Percentiles rank a stretch among this genome's conserved stretches.
Evolutionary conservation across 2,329 filamentous ascomycete genomes (phyloP).

Genomic region (Macrophomina pseudophaseolina): DNA sequence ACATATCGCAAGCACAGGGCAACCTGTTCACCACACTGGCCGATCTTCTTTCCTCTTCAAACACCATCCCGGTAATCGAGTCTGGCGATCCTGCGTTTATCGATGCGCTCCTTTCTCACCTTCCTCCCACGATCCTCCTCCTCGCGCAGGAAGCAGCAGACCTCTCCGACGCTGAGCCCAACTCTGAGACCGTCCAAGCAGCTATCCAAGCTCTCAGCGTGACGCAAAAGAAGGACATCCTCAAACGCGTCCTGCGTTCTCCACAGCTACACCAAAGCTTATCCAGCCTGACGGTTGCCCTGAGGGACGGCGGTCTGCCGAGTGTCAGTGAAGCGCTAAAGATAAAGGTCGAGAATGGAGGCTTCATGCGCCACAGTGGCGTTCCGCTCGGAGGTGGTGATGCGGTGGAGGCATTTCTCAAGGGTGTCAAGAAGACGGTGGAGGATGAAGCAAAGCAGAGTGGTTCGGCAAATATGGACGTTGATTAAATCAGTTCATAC

Average conservation of each 20-base stretch:
- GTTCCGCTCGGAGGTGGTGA: slow-evolving; percentile 87
- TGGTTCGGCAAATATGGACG: slow-evolving; percentile 22
- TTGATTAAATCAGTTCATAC: slow-evolving; percentile 9
- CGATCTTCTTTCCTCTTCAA: slow-evolving; percentile 79
- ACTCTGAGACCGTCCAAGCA: slow-evolving; percentile 69
- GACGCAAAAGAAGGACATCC: slow-evolving; percentile 77
- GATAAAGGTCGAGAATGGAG: slow-evolving; percentile 82
- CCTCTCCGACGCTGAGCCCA: slow-evolving; percentile 68
- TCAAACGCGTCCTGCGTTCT: slow-evolving; percentile 82
- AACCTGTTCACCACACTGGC: slow-evolving; percentile 81
- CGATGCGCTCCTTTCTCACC: slow-evolving; percentile 74
- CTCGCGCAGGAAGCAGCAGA: slow-evolving; percentile 72
- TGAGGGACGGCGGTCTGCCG: slow-evolving; percentile 88
- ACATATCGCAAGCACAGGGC: slow-evolving; percentile 44
- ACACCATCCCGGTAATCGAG: slow-evolving; percentile 78
- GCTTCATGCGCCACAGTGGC: slow-evolving; percentile 75
- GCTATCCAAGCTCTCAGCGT: slow-evolving; percentile 75
- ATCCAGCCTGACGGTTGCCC: slow-evolving; percentile 80
- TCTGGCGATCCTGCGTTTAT: slow-evolving; percentile 67
- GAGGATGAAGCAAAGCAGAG: slow-evolving; percentile 51
- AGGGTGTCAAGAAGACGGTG: slow-evolving; percentile 82
- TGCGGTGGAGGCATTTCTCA: slow-evolving; percentile 88
- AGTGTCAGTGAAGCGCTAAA: slow-evolving; percentile 86
- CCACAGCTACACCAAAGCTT: slow-evolving; percentile 91
- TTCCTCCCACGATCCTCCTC: slow-evolving; percentile 79